A percentile compares a stretch with the other conserved stretches of the same genome.
Conservation (phyloP, 2,329 filamentous ascomycete genomes). For the Akanthomyces dipterigenus region DNA sequence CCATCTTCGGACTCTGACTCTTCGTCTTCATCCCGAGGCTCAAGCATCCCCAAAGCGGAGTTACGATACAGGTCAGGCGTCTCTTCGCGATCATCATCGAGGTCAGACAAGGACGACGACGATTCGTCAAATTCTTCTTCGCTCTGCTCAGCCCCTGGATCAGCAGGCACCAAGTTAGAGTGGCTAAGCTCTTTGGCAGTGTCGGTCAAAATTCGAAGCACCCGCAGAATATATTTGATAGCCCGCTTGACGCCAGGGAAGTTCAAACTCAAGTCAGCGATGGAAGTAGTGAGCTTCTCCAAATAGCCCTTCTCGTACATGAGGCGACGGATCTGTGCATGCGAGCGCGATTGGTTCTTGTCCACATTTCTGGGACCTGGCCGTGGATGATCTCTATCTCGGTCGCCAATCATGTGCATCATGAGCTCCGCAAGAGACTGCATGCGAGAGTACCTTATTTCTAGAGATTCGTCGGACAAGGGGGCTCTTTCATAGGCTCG, state of each 20-base stretch:
- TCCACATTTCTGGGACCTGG: conserved; percentile 34
- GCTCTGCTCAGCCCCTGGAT: conserved; percentile 58
- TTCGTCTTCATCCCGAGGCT: conserved; percentile 73
- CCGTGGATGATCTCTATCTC: conserved; percentile 52
- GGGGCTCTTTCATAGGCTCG: conserved; percentile 88
- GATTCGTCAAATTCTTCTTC: conserved; percentile 85
- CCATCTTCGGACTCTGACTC: conserved; percentile 71
- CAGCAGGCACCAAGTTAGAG: conserved; percentile 63
- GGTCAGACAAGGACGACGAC: conserved; percentile 74
- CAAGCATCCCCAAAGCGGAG: conserved; percentile 90
- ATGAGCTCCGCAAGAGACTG: conserved; percentile 86
- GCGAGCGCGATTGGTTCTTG: conserved; percentile 47
- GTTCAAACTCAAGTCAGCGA: conserved; percentile 92
- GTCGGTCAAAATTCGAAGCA: conserved; percentile 78
- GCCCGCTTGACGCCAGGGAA: conserved; percentile 89
- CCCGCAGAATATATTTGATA: conserved; percentile 91
- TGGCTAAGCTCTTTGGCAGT: conserved; percentile 83
- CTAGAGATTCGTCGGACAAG: conserved; percentile 69
- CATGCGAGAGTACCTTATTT: conserved; percentile 81
- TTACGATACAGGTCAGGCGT: conserved; percentile 97
- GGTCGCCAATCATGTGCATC: conserved; percentile 81
- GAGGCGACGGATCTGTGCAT: conserved; percentile 79
- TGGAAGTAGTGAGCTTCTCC: conserved; percentile 77
- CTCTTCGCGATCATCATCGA: conserved; percentile 82
- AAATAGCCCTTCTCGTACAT: conserved; percentile 99